These are phyloP conservation scores for Colletotrichum tropicicola DNA, from an alignment of 2,329 filamentous ascomycete genomes.

Conservation along the genomic window DNA sequence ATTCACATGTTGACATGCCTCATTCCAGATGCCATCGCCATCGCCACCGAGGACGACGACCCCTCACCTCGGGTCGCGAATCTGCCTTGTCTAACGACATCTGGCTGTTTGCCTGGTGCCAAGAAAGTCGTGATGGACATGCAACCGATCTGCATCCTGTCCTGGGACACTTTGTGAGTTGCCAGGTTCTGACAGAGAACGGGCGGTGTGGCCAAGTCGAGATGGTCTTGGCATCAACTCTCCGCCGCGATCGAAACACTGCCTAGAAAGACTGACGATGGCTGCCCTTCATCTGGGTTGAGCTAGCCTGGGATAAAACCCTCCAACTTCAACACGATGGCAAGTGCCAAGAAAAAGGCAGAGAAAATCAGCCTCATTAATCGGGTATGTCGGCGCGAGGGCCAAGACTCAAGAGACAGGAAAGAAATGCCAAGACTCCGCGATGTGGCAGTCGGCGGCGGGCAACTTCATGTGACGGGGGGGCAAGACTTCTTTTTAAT, in stretches of 20 bases:
- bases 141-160: background rate
- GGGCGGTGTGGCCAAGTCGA: conserved; percentile 6
- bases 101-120: background rate
- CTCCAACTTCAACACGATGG: background rate
- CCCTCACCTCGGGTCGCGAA: background rate
- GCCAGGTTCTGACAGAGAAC: background rate
- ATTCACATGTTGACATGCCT: background rate
- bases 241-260: background rate
- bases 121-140: background rate
- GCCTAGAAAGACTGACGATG: background rate
- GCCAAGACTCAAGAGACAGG: background rate
- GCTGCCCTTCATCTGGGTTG: background rate
- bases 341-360: background rate
- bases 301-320: background rate
- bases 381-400: background rate
- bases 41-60: background rate
- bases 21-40: background rate
- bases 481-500: background rate
- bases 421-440: conserved; percentile 13
- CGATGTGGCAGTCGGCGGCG: background rate
- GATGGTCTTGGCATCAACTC: conserved; percentile 15
- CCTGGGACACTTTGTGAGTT: background rate
- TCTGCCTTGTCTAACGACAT: conserved; percentile 6
- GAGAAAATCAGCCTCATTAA: background rate
- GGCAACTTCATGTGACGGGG: background rate